Conservation (phyloP, 805 yeast genomes). For the Wickerhamomyces queroliae region DNA sequence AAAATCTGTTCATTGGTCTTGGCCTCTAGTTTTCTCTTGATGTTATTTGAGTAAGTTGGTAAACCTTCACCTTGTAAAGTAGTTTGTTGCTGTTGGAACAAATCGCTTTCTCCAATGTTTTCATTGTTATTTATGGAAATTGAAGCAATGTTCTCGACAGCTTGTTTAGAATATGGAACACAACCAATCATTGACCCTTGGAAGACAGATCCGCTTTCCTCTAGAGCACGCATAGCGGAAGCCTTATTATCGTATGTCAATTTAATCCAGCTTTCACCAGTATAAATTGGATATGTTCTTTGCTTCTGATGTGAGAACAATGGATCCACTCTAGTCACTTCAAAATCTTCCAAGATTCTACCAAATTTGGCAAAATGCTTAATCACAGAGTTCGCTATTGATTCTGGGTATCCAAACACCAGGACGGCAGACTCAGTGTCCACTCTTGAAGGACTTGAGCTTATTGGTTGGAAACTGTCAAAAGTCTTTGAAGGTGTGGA, state of each 20-base stretch:
- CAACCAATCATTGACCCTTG: slow-evolving; percentile 64
- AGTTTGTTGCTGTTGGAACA: slow-evolving; percentile 8
- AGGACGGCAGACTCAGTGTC: slow-evolving; percentile 58
- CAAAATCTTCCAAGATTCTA: slow-evolving; percentile 68
- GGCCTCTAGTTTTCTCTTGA: slow-evolving; percentile 26
- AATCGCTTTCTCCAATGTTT: slow-evolving; percentile 38
- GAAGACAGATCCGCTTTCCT: slow-evolving; percentile 72
- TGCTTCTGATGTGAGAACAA: slow-evolving; percentile 16
- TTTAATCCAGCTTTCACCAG: slow-evolving; percentile 91
- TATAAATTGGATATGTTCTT: slow-evolving; percentile 58
- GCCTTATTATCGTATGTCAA: slow-evolving; percentile 72
- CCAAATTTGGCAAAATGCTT: slow-evolving; percentile 79
- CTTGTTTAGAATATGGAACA: slow-evolving; percentile 57
- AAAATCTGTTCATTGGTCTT: slow-evolving; percentile 39
- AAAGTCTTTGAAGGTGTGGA: slow-evolving; percentile 12
- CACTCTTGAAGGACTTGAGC: slow-evolving; percentile 1
- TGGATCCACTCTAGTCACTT: slow-evolving; percentile 28
- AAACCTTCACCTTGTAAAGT: slow-evolving; percentile 7
- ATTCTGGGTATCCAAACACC: slow-evolving; percentile 86
- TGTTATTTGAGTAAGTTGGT: slow-evolving; percentile 6
- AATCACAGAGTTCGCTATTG: slow-evolving; percentile 58
- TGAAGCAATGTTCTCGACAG: slow-evolving; percentile 52
- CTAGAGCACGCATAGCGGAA: slow-evolving; percentile 76
- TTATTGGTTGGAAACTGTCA: background rate
- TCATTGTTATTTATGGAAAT: slow-evolving; percentile 36